Evolutionary conservation across 1,139 yeast species (phyloP), one percentile per base, ranked within the genome.

Genomic region (Lodderomyces theae): DNA sequence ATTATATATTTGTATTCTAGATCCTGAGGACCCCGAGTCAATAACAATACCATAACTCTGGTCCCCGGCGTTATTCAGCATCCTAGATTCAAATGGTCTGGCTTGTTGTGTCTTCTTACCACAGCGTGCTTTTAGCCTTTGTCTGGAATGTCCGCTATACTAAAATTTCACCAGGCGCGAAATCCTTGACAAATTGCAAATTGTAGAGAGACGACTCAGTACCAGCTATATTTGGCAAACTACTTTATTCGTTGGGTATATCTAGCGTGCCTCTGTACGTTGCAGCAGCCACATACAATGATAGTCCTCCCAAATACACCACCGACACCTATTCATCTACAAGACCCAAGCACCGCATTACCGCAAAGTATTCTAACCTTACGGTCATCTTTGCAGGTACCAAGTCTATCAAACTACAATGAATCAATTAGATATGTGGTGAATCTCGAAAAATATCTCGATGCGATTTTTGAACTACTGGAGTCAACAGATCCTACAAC

Each of bases 21-120:
- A 83, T 1, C 95, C 95, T 0, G 90, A 83, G 0, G 92, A 83
- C 1, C 95, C 95, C 0, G 92, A 81, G 59, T 86, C 95, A 2
- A 86, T 71, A 13, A 84, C 90, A 18, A 86, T 79, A 37, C 92
- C 92, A 61, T 81, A 85, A 43, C 60, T 65, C 43, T 58, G 39
- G 37, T 36, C 26, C 11, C 24, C 32, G 8, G 9, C 18, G 18
- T 4, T 5, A 3, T 28, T 15, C 31, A 28, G 31, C 31, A 28
- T 28, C n/a, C n/a, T n/a, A n/a, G n/a, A n/a, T n/a, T n/a, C n/a
- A n/a, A n/a, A n/a, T n/a, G n/a, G n/a, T n/a, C n/a, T n/a, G n/a
- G n/a, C n/a, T n/a, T n/a, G n/a, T n/a, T n/a, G n/a, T n/a, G n/a
- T n/a, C n/a, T n/a, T n/a, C n/a, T n/a, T n/a, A n/a, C n/a, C n/a